Base-by-base conservation (phyloP, 1,284 basidiomycete genomes). In the Irpex sp. region DNA sequence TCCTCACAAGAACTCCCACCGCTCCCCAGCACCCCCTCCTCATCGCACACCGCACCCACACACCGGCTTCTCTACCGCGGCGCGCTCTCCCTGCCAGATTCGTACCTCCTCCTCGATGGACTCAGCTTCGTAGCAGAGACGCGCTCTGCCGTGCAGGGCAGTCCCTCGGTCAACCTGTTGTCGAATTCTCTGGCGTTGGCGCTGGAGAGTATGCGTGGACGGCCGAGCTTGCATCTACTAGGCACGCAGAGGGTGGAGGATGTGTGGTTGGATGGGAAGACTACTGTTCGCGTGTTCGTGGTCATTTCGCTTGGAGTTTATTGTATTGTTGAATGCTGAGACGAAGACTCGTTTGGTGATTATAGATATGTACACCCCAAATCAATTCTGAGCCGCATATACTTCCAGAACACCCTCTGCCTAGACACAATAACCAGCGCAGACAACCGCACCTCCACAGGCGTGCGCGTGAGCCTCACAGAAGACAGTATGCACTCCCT, bases 201-300 rank as follows among this genome's bases (percentile, higher is more conserved):
- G 0, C 71, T 92, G 60, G 91, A 93, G 75, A 91, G 85, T 73
- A 90, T 93, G 89, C 87, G 89, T 54, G 88, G 90, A n/a, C 76
- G 88, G 44, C 87, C 86, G 0, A 82, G 81, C 37, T 75, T 93
- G 21, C 79, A 83, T 40, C 82, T 90, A 63, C 76, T 85, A 58
- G 87, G 85, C 1, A 79, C 79, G 0, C 79, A 84, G 26, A 78
- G 77, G 40, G 71, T 90, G 54, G 72, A 76, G 36, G 83, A 87
- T 49, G 71, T 89, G 0, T 85, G 82, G 75, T 73, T 87, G 58
- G 91, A 93, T 70, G 80, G 80, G 61, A 78, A 78, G 57, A 84
- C 82, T 4, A 84, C 82, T 7, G 83, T 92, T 26, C 80, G 80
- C 65, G 78, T 92, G 89, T 91, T 63, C 64, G 87, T 80, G 9